Conservation (phyloP, 129 eudicot species). For the Pseudognaphalium luteoalbum region DNA sequence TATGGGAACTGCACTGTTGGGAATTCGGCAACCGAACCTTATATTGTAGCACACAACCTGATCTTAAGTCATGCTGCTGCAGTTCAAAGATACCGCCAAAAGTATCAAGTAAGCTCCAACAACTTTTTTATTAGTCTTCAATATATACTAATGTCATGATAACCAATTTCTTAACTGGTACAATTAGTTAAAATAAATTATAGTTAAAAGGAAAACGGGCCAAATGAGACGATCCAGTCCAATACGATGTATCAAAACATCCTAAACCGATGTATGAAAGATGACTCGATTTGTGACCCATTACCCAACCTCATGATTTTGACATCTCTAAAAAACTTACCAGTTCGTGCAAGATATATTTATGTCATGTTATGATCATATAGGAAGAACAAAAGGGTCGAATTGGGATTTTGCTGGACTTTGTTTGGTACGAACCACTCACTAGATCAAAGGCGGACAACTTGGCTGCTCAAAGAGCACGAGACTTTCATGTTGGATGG, state of each 20-base stretch:
- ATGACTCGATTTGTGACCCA: too few species aligned
- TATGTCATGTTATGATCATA: not conserved
- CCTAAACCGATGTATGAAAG: too few species aligned
- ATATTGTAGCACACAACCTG: constrained; percentile 74
- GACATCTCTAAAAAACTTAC: too few species aligned
- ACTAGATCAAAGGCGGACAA: constrained; percentile 62
- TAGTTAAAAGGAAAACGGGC: too few species aligned
- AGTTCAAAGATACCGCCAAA: constrained; percentile 72
- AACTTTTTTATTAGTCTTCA: not conserved
- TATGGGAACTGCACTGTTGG: constrained; percentile 82
- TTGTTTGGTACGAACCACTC: constrained; percentile 89
- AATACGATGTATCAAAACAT: too few species aligned
- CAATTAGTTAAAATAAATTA: too few species aligned
- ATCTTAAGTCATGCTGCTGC: constrained; percentile 76
- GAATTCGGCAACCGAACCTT: constrained; percentile 81
- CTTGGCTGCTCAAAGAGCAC: constrained; percentile 85
- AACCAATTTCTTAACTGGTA: too few species aligned
- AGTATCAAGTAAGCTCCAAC: constrained; percentile 56
- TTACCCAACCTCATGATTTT: too few species aligned
- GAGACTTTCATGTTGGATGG: constrained; percentile 95
- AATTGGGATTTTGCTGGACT: constrained; percentile 82
- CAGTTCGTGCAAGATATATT: too few species aligned
- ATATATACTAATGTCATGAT: not conserved
- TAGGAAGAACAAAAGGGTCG: constrained; percentile 76
- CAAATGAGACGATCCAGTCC: too few species aligned